Evolutionary conservation across 108 stramenopile species (phyloP), one percentile per base, ranked within the genome.

Genomic region (Fragilaria crotonensis): DNA sequence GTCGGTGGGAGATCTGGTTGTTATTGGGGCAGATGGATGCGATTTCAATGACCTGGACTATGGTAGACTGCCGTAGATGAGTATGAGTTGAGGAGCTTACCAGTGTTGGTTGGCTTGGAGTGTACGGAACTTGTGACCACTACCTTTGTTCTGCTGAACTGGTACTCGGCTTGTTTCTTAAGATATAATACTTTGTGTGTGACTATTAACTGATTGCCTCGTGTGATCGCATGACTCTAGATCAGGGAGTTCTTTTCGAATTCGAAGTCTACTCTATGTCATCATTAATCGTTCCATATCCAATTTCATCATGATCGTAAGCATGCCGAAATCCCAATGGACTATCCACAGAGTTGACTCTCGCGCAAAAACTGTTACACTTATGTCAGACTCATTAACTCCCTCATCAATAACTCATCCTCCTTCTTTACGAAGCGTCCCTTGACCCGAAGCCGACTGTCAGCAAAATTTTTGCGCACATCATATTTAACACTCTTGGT

Each of bases 371-470:
- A 73, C 71, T n/a, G n/a, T n/a, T n/a, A n/a, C n/a, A n/a, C n/a
- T n/a, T n/a, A 93, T 46, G 92, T 90, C 44, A 93, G 64, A 72
- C 86, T 90, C 92, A 93, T 93, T 25, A 93, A 74, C 48, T 93
- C 92, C 30, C 88, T 75, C 92, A 93, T 93, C 44, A 99, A 64
- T 46, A 96, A 71, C 71, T 99, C 98, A 61, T 99, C 98, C 63
- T 99, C 96, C 67, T 99, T 99, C 72, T 94, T 96, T 51, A 99
- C 97, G 71, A 99, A 99, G 5, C 97, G 80, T 2, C 96, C 98
- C 77, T 97, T 97, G 29, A 97, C 96, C 9, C 98, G 81, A 57
- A 97, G 56, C 45, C 98, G 78, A 60, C 90, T 90, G 67, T 97
- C 97, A 7, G 98, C 98, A 70, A 99, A 97, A 59, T 95, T 96